A percentile compares a stretch with the other conserved stretches of the same genome.
phyloP scores from a whole-genome alignment of 345 rosid species.

The Hirschfeldia incana region DNA sequence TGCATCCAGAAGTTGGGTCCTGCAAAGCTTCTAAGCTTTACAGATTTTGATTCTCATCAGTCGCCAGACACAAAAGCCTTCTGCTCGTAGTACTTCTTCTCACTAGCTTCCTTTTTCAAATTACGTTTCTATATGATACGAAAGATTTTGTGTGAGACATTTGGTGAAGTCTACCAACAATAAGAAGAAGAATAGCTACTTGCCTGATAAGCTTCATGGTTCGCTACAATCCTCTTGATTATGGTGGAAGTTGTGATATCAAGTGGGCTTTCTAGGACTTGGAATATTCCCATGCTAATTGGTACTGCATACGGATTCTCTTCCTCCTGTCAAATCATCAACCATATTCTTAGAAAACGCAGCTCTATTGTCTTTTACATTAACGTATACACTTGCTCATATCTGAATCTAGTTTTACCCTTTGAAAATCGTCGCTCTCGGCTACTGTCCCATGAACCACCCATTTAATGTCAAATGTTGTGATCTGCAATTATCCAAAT shows the following conservation, averaged over 20 bases:
- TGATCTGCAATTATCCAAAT: slow-evolving; percentile 52
- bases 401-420: slow-evolving; percentile 24
- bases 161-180: neutral
- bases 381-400: neutral
- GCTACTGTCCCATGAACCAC: slow-evolving; percentile 90
- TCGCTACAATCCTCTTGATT: slow-evolving; percentile 78
- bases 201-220: slow-evolving; percentile 82
- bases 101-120: slow-evolving; percentile 55
- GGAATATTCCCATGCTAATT: slow-evolving; percentile 74
- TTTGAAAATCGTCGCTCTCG: slow-evolving; percentile 51
- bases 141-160: neutral
- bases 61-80: slow-evolving; percentile 59
- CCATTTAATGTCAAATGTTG: slow-evolving; percentile 72
- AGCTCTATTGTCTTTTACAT: slow-evolving; percentile 1
- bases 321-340: slow-evolving; percentile 49
- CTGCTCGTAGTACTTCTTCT: slow-evolving; percentile 68
- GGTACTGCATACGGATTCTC: slow-evolving; percentile 76
- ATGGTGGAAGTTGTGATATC: slow-evolving; percentile 72
- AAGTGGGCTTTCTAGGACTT: slow-evolving; percentile 71
- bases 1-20: neutral
- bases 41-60: slow-evolving; percentile 29
- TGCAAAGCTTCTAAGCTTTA: neutral
- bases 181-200: slow-evolving; percentile 1
- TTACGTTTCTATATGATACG: slow-evolving; percentile 58
- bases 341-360: neutral